Base-by-base conservation (phyloP, 257 asterid species). In the Petunia secreta region DNA sequence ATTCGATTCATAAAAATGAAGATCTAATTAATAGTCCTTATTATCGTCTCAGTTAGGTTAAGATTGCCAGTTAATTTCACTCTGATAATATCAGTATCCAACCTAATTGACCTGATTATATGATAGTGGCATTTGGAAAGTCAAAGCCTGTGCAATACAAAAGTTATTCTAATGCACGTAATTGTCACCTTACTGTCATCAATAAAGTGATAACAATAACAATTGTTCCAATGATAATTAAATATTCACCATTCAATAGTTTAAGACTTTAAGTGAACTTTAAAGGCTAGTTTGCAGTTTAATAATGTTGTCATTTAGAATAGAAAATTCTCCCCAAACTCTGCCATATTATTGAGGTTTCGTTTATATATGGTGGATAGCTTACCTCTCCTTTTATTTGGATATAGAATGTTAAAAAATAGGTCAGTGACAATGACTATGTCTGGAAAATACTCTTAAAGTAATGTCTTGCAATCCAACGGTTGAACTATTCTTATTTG, bases 171-270 rank as follows among this genome's bases (percentile, higher is more conserved):
- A 13, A 16, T 50, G 78, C 25, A 25, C 25, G 25, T 50, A 73
- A 52, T 73, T 73, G 36, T 73, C 46, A 73, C 50, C 34, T 73
- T 73, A 73, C 34, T 11, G 11, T 73, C 62, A 73, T 50, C 78
- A 50, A 36, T 50, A 50, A 73, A 50, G 63, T 50, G 78, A 73
- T 50, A 73, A 73, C 46, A 73, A 73, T 50, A 73, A 73, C 46
- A 73, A 73, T 13, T 71, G 52, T 71, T 34, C 10, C 41, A 7
- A 5, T 50, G 36, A 50, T 73, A 36, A 46, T 73, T 50, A 11
- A 50, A 1, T 2, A 73, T 36, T 11, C 34, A 71, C 60, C 11
- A 48, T 25, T 10, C 41, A 11, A 71, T 34, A 48, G 77, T 48
- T 71, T 71, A 48, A 71, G 60, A 71, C 77, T 71, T 36, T 63